Conservation (phyloP, 139 green algal genomes). For the Tetradesmus obliquus region DNA sequence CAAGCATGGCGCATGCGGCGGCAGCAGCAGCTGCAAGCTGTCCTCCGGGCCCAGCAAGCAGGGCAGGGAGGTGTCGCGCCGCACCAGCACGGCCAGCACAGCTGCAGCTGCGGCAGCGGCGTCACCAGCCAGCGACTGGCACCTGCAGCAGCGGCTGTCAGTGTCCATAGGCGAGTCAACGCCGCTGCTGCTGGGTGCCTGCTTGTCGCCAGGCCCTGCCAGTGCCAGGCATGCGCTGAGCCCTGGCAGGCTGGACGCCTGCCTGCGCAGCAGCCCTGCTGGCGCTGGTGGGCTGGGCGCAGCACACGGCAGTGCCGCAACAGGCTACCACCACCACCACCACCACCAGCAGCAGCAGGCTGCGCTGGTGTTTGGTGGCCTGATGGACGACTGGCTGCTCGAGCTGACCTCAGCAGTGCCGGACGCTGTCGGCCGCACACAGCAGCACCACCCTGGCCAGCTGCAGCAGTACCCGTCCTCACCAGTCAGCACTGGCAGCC, state of each 20-base stretch:
- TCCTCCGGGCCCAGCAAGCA: background rate
- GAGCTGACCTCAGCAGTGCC: background rate
- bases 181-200: background rate
- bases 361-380: slow-evolving; percentile 3
- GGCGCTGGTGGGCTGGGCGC: background rate
- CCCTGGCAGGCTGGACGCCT: background rate
- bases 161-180: background rate
- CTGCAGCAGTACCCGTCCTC: background rate
- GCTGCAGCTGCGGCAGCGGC: background rate
- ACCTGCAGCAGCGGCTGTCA: background rate
- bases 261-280: background rate
- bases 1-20: background rate
- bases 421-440: background rate
- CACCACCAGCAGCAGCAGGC: background rate
- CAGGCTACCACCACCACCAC: background rate
- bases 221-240: background rate
- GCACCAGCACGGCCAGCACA: background rate
- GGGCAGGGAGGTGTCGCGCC: slow-evolving; percentile 1
- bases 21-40: slow-evolving; percentile 17
- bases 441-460: background rate
- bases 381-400: slow-evolving; percentile 23
- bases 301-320: background rate
- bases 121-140: background rate
- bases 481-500: background rate
- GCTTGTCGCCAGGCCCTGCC: background rate